Base-by-base conservation (phyloP, 345 rosid species). In the Salix caprea region DNA sequence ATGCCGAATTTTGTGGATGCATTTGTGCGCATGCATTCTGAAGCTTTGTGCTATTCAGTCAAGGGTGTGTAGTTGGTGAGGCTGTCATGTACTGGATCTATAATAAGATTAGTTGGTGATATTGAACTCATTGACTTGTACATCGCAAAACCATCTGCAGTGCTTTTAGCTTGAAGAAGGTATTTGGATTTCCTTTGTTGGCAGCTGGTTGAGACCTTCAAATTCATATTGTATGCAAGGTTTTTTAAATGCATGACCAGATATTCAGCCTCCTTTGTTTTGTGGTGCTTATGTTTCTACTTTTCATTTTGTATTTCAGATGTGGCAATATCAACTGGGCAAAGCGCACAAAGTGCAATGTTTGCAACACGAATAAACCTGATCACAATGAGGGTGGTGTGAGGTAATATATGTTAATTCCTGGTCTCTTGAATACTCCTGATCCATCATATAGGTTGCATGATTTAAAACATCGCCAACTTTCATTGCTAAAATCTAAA, bases 261-360 rank as follows among this genome's bases (percentile, higher is more conserved):
- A 24, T 14, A 4, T 54, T 40, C 19, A 30, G 23, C 13, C 23
- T 40, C 69, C 7, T 67, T 58, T 6, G 19, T 19, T 7, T 19
- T 24, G 36, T 15, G 13, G 66, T 80, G 4, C 74, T 69, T 26
- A 56, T 42, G 46, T 67, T 46, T 24, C 24, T 50, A 69, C 34
- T 40, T 70, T 21, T 44, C 7, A 10, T 52, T 24, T 80, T 23
- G 54, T 68, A 39, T n/a, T 70, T 67, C 90, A 96, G 98, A 97
- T 96, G 99, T 82, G 99, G 90, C 82, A 93, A 96, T 79, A 92
- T 92, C 74, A 96, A 91, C 82, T 96, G 99, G 99, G 99, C 98
- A 76, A 96, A 96, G 86, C 96, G 98, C 71, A 70, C 81, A 36
- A 94, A 96, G 78, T 94, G 99, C 87, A 94, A 96, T 80, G 89